Evolutionary conservation across 2,329 filamentous ascomycete species (phyloP).

Genomic region (Aspergillus sp.): DNA sequence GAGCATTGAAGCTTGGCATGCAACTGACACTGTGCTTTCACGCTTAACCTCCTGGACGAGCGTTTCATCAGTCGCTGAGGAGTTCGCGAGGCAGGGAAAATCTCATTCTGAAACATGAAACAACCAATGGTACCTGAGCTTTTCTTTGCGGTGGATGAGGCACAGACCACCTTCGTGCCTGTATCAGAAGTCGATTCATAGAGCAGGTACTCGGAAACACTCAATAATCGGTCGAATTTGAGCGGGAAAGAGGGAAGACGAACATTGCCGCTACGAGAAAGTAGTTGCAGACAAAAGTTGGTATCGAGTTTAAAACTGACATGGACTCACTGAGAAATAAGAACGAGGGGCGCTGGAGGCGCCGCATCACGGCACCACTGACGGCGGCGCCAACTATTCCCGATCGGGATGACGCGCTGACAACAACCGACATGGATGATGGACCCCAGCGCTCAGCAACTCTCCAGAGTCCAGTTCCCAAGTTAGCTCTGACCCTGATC

Average conservation of each 20-base stretch:
- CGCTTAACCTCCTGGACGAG: background rate
- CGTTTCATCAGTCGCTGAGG: conserved; percentile 18
- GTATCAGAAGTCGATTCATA: background rate
- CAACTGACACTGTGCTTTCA: conserved; percentile 12
- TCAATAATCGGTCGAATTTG: background rate
- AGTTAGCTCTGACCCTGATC: conserved; percentile 9
- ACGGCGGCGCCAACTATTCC: conserved; percentile 7
- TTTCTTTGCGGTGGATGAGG: background rate
- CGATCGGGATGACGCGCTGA: background rate
- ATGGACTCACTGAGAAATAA: background rate
- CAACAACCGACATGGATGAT: background rate
- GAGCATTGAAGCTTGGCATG: conserved; percentile 24
- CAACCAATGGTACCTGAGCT: conserved; percentile 5
- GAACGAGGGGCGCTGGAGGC: background rate
- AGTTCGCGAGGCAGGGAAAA: background rate
- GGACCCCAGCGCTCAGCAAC: background rate
- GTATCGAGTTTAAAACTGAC: too few species aligned
- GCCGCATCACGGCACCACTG: background rate
- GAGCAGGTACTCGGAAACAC: background rate
- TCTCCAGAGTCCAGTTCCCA: conserved; percentile 1
- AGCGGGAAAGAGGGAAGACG: background rate
- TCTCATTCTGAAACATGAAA: background rate
- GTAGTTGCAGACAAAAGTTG: background rate
- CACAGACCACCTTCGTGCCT: background rate
- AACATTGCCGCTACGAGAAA: too few species aligned